Percentiles rank a stretch among this genome's conserved stretches.
These are phyloP conservation scores for Physaria fendleri DNA, from an alignment of 345 rosid genomes.

Conservation along the genomic window DNA sequence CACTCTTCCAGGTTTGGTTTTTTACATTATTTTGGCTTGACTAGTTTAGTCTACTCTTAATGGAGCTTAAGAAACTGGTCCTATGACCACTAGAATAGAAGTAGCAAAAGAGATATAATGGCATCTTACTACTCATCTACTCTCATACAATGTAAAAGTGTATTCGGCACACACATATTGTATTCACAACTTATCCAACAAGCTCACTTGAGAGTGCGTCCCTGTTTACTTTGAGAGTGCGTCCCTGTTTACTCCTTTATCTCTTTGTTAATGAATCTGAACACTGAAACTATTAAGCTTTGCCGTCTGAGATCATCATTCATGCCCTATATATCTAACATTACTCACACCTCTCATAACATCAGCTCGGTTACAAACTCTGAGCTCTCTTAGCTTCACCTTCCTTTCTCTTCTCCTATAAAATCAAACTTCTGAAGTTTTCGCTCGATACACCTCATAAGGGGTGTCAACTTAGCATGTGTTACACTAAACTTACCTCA, in stretches of 20 bases:
- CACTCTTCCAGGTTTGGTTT: not conserved
- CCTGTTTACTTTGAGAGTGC: too few species aligned
- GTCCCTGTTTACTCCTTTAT: not conserved
- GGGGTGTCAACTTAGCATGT: not conserved
- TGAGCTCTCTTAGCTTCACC: conserved; percentile 23
- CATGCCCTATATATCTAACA: conserved; percentile 17
- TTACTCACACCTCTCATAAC: conserved; percentile 4
- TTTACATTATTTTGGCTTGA: not conserved
- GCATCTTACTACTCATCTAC: not conserved
- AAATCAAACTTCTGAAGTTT: conserved; percentile 4
- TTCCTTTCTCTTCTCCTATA: conserved; percentile 19
- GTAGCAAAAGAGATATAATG: not conserved
- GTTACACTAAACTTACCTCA: conserved; percentile 16
- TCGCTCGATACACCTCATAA: not conserved
- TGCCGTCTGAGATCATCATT: not conserved
- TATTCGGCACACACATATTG: not conserved
- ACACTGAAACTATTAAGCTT: not conserved
- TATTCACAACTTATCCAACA: not conserved
- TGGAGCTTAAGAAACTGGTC: not conserved
- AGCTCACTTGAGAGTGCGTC: not conserved
- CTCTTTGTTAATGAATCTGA: not conserved
- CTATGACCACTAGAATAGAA: not conserved
- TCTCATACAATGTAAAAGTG: not conserved
- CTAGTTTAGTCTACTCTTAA: not conserved
- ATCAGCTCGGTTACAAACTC: conserved; percentile 9